Conservation (phyloP, 2,329 filamentous ascomycete species). For the Amesomyces nigricolor region DNA sequence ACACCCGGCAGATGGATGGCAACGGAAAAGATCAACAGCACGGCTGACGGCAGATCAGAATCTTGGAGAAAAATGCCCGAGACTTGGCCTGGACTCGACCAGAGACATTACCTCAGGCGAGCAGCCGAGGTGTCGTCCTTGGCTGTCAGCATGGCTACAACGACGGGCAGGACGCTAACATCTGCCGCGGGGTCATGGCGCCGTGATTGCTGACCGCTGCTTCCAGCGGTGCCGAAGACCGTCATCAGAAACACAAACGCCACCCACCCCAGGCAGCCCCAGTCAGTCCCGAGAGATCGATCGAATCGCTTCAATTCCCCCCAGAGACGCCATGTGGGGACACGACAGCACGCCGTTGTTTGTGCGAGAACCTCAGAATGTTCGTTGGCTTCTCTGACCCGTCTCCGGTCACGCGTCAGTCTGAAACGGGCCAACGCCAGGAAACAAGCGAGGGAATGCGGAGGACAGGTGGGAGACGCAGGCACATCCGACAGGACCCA, state of each 20-base stretch:
- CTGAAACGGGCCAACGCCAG: background rate
- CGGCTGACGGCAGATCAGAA: background rate
- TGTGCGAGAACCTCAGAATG: background rate
- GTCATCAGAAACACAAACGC: background rate
- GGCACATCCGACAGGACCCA: constrained; percentile 2
- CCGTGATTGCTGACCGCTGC: background rate
- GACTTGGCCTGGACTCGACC: background rate
- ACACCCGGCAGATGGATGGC: background rate
- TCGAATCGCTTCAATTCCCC: constrained; percentile 9
- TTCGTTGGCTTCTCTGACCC: background rate
- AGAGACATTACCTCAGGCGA: background rate
- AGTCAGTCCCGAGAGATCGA: constrained; percentile 15
- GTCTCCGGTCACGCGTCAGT: background rate
- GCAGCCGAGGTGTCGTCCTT: background rate
- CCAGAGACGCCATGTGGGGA: constrained; percentile 1
- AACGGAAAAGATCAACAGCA: background rate
- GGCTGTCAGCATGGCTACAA: background rate
- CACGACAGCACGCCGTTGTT: constrained; percentile 14
- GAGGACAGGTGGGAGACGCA: background rate
- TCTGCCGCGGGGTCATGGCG: too few relatives aligned
- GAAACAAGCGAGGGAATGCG: background rate
- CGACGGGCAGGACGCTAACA: too few relatives aligned
- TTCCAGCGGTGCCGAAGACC: background rate
- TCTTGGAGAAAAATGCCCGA: too few relatives aligned
- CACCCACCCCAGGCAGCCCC: background rate